Evolutionary conservation across 176 grass and related monocot genomes (phyloP).

Genomic region (Sorghum bicolor): DNA sequence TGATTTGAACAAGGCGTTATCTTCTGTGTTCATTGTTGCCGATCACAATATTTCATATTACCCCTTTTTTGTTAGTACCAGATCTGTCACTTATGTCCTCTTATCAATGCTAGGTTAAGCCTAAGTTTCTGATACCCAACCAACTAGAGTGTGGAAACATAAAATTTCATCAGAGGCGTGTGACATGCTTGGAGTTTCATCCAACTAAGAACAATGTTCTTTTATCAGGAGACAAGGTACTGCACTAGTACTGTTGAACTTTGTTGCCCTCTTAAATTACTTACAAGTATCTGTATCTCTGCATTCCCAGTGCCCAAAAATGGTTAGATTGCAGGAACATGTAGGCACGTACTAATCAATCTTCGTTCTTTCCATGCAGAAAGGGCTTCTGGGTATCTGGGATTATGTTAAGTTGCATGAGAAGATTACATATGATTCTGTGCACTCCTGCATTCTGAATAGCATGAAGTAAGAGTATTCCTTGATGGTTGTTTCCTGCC

Average conservation of each 20-base stretch:
- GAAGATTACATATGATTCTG: slow-evolving; percentile 74
- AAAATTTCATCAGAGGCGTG: slow-evolving; percentile 80
- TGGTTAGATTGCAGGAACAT: background rate
- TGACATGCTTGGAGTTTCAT: slow-evolving; percentile 95
- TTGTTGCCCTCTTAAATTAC: slow-evolving; percentile 10
- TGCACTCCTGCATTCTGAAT: slow-evolving; percentile 90
- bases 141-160: slow-evolving; percentile 81
- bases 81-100: background rate
- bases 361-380: slow-evolving; percentile 42
- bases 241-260: background rate
- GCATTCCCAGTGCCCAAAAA: background rate
- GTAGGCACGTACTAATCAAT: background rate
- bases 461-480: slow-evolving; percentile 73
- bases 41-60: background rate
- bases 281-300: background rate
- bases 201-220: slow-evolving; percentile 70
- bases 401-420: slow-evolving; percentile 88
- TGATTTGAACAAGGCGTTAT: background rate
- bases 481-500: background rate
- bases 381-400: slow-evolving; percentile 90
- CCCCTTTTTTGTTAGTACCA: background rate
- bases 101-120: slow-evolving; percentile 54
- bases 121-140: slow-evolving; percentile 62
- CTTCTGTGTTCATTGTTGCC: background rate
- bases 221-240: slow-evolving; percentile 96